These are phyloP conservation scores for Metschnikowia orientalis DNA, from an alignment of 805 yeast species.

Conservation along the genomic window DNA sequence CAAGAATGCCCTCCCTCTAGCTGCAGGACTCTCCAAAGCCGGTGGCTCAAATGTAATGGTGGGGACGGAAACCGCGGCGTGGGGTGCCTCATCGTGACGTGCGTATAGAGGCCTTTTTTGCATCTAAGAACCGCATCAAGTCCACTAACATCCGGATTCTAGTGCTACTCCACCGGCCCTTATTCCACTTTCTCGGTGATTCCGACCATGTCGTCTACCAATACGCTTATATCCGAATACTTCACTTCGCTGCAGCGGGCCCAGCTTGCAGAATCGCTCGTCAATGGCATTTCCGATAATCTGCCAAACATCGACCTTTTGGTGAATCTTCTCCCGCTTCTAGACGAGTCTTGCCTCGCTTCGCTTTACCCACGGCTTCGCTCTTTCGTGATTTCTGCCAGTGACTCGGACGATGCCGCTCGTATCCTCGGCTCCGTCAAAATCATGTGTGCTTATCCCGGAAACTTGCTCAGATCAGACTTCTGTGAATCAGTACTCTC, in stretches of 20 bases:
- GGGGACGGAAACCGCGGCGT: too few species aligned
- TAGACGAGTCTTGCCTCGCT: conserved; percentile 4
- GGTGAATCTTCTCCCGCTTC: conserved; percentile 11
- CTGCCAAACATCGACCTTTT: conserved; percentile 12
- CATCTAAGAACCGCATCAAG: too few species aligned
- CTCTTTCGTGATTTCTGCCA: conserved; percentile 4
- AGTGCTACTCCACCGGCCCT: too few species aligned
- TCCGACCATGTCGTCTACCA: conserved; percentile 1
- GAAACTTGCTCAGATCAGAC: not conserved
- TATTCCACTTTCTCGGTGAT: too few species aligned
- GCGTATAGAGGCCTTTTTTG: too few species aligned
- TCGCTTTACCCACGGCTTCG: conserved; percentile 8
- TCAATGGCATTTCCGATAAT: conserved; percentile 4
- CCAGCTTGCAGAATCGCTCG: conserved; percentile 7
- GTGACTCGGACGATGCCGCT: conserved; percentile 2
- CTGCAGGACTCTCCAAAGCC: too few species aligned
- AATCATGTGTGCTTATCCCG: conserved; percentile 2
- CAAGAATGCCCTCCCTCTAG: too few species aligned
- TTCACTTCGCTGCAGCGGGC: conserved; percentile 9
- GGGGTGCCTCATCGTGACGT: too few species aligned
- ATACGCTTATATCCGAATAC: conserved; percentile 9
- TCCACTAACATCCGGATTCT: too few species aligned
- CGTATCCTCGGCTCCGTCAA: not conserved
- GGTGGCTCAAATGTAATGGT: too few species aligned
- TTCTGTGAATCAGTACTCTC: conserved; percentile 2